phyloP scores from a whole-genome alignment of 2,329 filamentous ascomycete species.

The Penicillium sp. region DNA sequence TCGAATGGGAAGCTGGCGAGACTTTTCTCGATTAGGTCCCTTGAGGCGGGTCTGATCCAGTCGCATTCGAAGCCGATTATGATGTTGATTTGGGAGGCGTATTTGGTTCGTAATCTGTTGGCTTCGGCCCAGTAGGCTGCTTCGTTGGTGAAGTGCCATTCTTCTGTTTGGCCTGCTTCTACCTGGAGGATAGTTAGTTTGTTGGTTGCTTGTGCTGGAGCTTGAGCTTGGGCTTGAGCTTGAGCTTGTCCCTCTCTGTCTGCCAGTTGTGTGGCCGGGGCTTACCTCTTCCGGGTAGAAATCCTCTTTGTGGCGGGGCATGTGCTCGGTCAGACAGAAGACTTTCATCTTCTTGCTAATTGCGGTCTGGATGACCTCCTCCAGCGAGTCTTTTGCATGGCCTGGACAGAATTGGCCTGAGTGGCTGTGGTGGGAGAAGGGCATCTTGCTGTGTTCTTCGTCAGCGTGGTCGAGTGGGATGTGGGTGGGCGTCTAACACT shows the following conservation, averaged over 20 bases:
- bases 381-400: constrained; percentile 83
- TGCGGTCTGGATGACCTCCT: constrained; percentile 79
- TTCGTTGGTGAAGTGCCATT: constrained; percentile 52
- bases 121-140: constrained; percentile 76
- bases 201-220: too few species aligned
- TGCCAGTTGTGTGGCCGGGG: neutral
- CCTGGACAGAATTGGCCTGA: constrained; percentile 95
- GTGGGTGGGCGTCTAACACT: too few species aligned
- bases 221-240: too few species aligned
- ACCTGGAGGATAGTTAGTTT: constrained; percentile 24
- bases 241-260: neutral
- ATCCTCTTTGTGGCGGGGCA: constrained; percentile 79
- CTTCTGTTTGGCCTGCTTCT: constrained; percentile 38
- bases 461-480: neutral
- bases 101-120: constrained; percentile 69
- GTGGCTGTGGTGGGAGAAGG: constrained; percentile 97
- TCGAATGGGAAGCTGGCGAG: constrained; percentile 70
- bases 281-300: constrained; percentile 88
- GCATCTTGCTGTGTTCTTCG: constrained; percentile 63
- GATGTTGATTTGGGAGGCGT: constrained; percentile 72
- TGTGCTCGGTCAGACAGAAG: constrained; percentile 92
- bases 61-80: constrained; percentile 92
- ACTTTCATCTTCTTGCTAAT: constrained; percentile 78
- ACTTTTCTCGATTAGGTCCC: constrained; percentile 63
- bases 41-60: constrained; percentile 77